These are phyloP conservation scores for Mollisia scopiformis DNA, from an alignment of 2,329 filamentous ascomycete species.

Conservation along the genomic window DNA sequence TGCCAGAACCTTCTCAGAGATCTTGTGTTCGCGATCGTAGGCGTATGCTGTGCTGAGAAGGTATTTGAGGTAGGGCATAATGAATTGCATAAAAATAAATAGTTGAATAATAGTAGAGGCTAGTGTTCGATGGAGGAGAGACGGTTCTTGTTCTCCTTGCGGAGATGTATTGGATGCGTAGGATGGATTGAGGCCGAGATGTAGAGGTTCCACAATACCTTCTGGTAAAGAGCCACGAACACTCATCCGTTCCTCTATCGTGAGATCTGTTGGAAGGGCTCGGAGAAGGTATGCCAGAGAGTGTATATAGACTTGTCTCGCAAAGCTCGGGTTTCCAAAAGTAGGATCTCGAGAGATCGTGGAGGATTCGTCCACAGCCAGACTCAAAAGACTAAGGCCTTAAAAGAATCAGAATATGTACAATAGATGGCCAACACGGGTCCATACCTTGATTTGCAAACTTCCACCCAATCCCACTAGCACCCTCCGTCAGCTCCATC, in stretches of 20 bases:
- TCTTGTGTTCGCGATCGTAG: conserved; percentile 68
- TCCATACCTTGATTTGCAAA: conserved; percentile 52
- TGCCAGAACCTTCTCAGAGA: conserved; percentile 61
- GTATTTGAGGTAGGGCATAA: conserved; percentile 62
- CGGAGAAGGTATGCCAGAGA: conserved; percentile 66
- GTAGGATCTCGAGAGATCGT: conserved; percentile 31
- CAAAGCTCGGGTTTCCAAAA: conserved; percentile 47
- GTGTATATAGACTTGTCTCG: conserved; percentile 66
- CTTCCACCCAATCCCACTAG: conserved; percentile 51
- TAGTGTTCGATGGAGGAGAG: conserved; percentile 61
- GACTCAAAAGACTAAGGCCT: conserved; percentile 51
- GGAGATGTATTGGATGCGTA: conserved; percentile 3
- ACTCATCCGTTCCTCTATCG: conserved; percentile 53
- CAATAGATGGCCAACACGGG: background rate
- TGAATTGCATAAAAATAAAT: conserved; percentile 61
- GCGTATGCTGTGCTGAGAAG: conserved; percentile 57
- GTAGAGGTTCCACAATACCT: conserved; percentile 29
- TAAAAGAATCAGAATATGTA: background rate
- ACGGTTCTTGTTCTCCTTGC: conserved; percentile 39
- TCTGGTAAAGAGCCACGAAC: conserved; percentile 54
- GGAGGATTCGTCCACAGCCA: conserved; percentile 48
- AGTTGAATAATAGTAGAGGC: conserved; percentile 59
- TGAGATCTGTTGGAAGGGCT: conserved; percentile 61
- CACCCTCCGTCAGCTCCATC: conserved; percentile 24
- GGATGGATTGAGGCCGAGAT: conserved; percentile 11